Evolutionary conservation across 495 filamentous ascomycete genomes (phyloP).

Genomic region (Parmelia sp.): DNA sequence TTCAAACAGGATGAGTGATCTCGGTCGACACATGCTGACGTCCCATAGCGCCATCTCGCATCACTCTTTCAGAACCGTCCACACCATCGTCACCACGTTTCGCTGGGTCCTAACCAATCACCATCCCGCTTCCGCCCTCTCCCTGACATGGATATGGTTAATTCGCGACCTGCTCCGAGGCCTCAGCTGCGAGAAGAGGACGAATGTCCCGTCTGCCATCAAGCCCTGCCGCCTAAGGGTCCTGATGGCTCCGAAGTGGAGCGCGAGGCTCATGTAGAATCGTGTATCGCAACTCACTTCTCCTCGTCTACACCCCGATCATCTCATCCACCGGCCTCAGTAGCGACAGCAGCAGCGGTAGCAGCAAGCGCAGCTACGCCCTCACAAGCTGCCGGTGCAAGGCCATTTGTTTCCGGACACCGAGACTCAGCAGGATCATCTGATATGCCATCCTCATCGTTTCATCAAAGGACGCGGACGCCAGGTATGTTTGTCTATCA

Average conservation of each 20-base stretch:
- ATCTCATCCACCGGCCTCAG: slow-evolving; percentile 19
- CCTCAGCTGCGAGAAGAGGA: slow-evolving; percentile 66
- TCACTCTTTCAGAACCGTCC: slow-evolving; percentile 16
- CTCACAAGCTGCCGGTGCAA: slow-evolving; percentile 18
- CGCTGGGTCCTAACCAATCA: slow-evolving; percentile 17
- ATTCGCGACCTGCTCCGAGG: slow-evolving; percentile 27
- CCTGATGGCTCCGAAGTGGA: slow-evolving; percentile 53
- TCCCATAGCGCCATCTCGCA: slow-evolving; percentile 19
- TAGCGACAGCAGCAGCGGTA: slow-evolving; percentile 22
- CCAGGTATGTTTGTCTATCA: slow-evolving; percentile 59
- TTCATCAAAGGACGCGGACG: slow-evolving; percentile 17
- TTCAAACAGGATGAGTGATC: neutral
- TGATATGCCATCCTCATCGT: slow-evolving; percentile 6
- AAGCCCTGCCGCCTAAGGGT: slow-evolving; percentile 60
- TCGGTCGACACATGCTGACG: slow-evolving; percentile 3
- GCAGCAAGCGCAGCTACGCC: slow-evolving; percentile 19
- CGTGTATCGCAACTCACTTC: slow-evolving; percentile 59
- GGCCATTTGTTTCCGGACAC: slow-evolving; percentile 8
- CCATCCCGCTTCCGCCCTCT: slow-evolving; percentile 20
- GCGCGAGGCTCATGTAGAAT: slow-evolving; percentile 69
- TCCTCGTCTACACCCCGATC: slow-evolving; percentile 18
- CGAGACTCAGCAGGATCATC: slow-evolving; percentile 8
- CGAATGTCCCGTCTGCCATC: slow-evolving; percentile 83
- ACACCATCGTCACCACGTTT: slow-evolving; percentile 26
- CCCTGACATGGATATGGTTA: slow-evolving; percentile 28